phyloP scores from a whole-genome alignment of 1,284 basidiomycete genomes.

The Lentinula novae-zelandiae region DNA sequence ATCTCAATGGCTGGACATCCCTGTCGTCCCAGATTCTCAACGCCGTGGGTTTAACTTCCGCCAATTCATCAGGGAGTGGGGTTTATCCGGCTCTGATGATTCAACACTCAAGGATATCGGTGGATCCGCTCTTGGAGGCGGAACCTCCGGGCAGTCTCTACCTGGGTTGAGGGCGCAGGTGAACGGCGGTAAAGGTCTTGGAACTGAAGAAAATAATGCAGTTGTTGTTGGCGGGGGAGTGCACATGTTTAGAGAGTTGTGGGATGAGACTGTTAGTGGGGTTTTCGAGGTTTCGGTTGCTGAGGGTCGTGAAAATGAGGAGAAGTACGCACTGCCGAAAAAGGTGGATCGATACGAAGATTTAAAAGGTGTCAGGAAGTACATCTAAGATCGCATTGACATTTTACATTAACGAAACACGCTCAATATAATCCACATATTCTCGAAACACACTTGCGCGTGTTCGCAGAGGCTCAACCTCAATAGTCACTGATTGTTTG shows the following conservation, averaged over 20 bases:
- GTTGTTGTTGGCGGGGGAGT: conserved; percentile 59
- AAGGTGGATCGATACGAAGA: conserved; percentile 54
- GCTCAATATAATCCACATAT: too few relatives aligned
- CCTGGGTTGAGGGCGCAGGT: background rate
- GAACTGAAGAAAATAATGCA: background rate
- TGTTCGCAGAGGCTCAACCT: too few relatives aligned
- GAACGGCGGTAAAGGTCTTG: background rate
- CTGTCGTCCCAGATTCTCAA: conserved; percentile 29
- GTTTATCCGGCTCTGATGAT: conserved; percentile 33
- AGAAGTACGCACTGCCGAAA: conserved; percentile 59
- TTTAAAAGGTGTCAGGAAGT: conserved; percentile 52
- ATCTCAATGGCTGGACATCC: conserved; percentile 38
- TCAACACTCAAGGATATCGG: background rate
- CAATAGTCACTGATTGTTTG: too few relatives aligned
- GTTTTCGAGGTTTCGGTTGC: conserved; percentile 47
- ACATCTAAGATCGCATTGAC: conserved; percentile 24
- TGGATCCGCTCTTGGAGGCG: background rate
- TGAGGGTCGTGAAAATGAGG: conserved; percentile 53
- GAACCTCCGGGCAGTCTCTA: background rate
- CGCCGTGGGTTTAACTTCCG: conserved; percentile 63
- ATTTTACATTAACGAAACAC: background rate
- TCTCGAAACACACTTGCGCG: too few relatives aligned
- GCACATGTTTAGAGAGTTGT: conserved; percentile 83
- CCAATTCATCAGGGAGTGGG: conserved; percentile 53
- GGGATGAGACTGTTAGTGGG: conserved; percentile 62